Conservation (phyloP, 1,139 yeast genomes). For the Sugiyamaella xylanicola region DNA sequence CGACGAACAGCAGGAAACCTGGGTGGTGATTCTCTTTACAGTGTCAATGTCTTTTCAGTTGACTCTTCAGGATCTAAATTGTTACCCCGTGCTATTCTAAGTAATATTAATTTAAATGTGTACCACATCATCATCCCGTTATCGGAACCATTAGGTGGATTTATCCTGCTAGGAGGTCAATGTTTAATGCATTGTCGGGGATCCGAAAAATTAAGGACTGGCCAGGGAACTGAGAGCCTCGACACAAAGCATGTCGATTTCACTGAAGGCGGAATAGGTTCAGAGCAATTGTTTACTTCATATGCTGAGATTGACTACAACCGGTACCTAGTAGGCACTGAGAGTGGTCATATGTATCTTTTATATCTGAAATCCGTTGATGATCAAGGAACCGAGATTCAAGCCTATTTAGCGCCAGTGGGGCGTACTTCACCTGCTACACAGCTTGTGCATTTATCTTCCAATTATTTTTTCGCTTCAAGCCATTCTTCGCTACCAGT, state of each 20-base stretch:
- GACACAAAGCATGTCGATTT: constrained; percentile 3
- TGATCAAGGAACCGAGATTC: constrained; percentile 4
- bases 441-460: constrained; percentile 25
- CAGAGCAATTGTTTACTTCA: constrained; percentile 11
- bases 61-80: constrained; percentile 11
- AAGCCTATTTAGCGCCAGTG: constrained; percentile 18
- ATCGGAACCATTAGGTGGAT: constrained; percentile 20
- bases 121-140: constrained; percentile 10
- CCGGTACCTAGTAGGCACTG: constrained; percentile 22
- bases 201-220: constrained; percentile 17
- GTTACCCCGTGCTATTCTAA: constrained; percentile 8
- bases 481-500: constrained; percentile 25
- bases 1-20: not conserved
- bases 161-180: constrained; percentile 9
- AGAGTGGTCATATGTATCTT: constrained; percentile 22
- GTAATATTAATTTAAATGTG: constrained; percentile 3
- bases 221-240: constrained; percentile 11
- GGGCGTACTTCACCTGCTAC: constrained; percentile 26
- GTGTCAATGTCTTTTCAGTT: constrained; percentile 1
- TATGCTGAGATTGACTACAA: constrained; percentile 22
- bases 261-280: constrained; percentile 1
- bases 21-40: not conserved
- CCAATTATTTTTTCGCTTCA: constrained; percentile 27
- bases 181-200: constrained; percentile 17
- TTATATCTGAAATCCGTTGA: constrained; percentile 5